Conservation (phyloP, 2,329 filamentous ascomycete genomes). For the Coniochaeta sp. region DNA sequence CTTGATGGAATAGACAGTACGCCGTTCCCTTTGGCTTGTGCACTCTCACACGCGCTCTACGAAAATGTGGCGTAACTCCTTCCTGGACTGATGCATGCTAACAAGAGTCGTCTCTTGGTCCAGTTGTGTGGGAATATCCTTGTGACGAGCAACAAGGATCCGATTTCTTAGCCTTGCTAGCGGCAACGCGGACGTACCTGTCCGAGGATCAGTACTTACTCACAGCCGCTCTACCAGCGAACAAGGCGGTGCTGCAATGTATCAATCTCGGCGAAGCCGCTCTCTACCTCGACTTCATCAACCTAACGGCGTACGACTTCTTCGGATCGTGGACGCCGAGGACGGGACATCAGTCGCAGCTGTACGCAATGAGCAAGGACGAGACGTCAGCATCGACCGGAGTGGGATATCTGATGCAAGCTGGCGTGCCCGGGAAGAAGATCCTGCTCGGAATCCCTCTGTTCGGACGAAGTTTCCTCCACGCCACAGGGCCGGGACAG, state of each 20-base stretch:
- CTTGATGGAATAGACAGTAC: conserved; percentile 72
- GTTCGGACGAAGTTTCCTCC: conserved; percentile 68
- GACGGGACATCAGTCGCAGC: conserved; percentile 69
- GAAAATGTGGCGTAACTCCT: neutral
- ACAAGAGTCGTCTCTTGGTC: neutral
- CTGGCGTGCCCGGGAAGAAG: conserved; percentile 62
- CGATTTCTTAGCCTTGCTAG: conserved; percentile 63
- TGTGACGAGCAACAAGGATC: conserved; percentile 56
- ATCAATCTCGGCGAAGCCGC: conserved; percentile 59
- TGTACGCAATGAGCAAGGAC: conserved; percentile 54
- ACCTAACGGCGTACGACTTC: conserved; percentile 77
- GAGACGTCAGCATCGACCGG: conserved; percentile 60
- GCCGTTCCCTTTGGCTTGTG: conserved; percentile 13
- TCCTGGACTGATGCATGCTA: neutral
- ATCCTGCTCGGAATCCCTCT: conserved; percentile 69
- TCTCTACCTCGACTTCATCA: conserved; percentile 64
- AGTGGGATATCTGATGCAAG: conserved; percentile 56
- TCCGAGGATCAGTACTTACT: conserved; percentile 61
- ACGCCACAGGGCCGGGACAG: conserved; percentile 57
- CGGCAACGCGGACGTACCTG: conserved; percentile 58
- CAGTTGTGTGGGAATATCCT: conserved; percentile 79
- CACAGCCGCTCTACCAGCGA: conserved; percentile 65
- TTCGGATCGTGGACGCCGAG: conserved; percentile 60
- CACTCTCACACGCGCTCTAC: neutral
- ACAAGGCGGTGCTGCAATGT: conserved; percentile 55